Percentiles rank a stretch among this genome's conserved stretches.
phyloP scores from a whole-genome alignment of 176 grass and related monocot genomes.

The Canna indica region DNA sequence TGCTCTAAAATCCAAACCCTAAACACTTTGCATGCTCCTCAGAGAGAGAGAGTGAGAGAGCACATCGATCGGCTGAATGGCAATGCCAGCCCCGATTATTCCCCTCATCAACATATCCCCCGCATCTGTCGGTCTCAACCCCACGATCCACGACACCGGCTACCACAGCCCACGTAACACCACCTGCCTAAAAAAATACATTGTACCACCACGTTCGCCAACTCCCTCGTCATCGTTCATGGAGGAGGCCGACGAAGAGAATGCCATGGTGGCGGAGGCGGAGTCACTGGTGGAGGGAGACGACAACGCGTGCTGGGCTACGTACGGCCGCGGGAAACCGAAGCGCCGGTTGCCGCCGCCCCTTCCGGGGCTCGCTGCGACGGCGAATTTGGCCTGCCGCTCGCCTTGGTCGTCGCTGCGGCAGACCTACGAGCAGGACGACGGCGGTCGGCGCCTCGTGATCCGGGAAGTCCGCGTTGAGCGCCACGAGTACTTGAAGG shows the following conservation, averaged over 20 bases:
- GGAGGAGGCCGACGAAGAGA: neutral
- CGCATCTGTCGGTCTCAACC: no score
- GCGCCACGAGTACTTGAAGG: neutral
- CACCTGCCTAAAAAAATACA: neutral
- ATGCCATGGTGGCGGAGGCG: neutral
- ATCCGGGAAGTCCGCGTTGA: neutral
- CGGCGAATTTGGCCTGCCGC: conserved; percentile 11
- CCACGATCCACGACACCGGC: no score
- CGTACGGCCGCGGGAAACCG: conserved; percentile 4
- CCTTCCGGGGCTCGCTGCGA: conserved; percentile 36
- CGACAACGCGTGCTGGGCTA: conserved; percentile 25
- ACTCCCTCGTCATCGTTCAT: neutral
- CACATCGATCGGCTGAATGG: no score
- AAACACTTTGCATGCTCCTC: no score
- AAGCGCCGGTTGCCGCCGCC: conserved; percentile 33
- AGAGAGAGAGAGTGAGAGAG: no score
- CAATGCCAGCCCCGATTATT: no score
- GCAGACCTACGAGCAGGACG: conserved; percentile 20
- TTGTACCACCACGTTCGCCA: neutral
- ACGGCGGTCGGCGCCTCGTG: conserved; percentile 23
- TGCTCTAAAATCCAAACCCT: no score
- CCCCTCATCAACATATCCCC: no score
- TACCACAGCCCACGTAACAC: neutral
- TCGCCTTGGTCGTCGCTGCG: conserved; percentile 23
- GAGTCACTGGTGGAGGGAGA: neutral